Conservation (phyloP, 441 rosid species). For the Macaranga tanarius region DNA sequence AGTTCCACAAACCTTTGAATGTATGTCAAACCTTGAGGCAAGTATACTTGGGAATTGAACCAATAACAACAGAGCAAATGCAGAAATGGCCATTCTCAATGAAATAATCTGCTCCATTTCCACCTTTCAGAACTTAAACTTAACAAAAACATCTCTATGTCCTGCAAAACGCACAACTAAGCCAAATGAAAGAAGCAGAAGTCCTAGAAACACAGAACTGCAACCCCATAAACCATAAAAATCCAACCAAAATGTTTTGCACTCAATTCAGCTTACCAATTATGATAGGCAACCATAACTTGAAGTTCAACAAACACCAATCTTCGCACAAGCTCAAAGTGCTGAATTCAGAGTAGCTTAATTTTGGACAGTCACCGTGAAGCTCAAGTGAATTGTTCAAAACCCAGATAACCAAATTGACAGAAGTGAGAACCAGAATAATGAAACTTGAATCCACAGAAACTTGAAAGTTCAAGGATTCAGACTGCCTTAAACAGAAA, state of each 20-base stretch:
- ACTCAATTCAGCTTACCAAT: background rate
- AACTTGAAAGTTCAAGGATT: constrained; percentile 7
- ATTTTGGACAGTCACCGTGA: background rate
- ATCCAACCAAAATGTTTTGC: background rate
- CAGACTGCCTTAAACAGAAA: background rate
- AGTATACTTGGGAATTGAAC: constrained; percentile 37
- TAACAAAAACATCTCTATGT: constrained; percentile 19
- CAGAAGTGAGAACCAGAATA: constrained; percentile 12
- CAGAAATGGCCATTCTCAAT: constrained; percentile 36
- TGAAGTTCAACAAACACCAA: constrained; percentile 15
- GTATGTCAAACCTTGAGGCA: constrained; percentile 40
- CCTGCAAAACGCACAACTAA: background rate
- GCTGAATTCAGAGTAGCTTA: constrained; percentile 8
- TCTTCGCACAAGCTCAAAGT: constrained; percentile 2
- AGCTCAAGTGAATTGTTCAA: constrained; percentile 19
- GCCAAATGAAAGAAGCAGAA: background rate
- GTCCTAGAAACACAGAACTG: background rate
- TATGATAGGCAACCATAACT: constrained; percentile 3
- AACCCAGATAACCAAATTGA: constrained; percentile 17
- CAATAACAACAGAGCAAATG: constrained; percentile 42
- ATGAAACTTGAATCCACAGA: constrained; percentile 6
- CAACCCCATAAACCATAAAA: constrained; percentile 8
- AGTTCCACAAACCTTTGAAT: constrained; percentile 51
- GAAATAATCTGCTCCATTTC: constrained; percentile 21
- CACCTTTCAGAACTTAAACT: constrained; percentile 20